Evolutionary conservation across 768 basidiomycete genomes (phyloP), one percentile per base, ranked within the genome.

Genomic region (Gymnopilus dilepis): DNA sequence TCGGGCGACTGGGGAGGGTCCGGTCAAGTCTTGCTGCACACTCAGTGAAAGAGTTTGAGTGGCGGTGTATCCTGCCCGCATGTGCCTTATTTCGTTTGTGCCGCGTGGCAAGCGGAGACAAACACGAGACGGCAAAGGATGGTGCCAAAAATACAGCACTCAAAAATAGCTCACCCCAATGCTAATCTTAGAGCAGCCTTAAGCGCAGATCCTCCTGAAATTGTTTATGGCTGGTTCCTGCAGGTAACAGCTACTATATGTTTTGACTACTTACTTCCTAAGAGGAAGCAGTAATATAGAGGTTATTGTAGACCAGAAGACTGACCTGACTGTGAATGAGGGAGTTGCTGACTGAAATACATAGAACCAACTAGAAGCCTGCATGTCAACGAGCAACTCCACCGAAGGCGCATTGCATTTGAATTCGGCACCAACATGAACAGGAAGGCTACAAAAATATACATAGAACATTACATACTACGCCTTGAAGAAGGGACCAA

Each of bases 21-120:
- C 52, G 37, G 52, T n/a, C 52, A 53, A 53, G 52, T 22, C 22
- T 19, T 54, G 33, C 37, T 28, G 52, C 34, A 7, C 31, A 54
- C 30, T 30, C 15, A 28, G 28, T 50, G 28, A 1, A 48, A 28
- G 26, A 26, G 15, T 19, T 4, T 24, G 28, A n/a, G 45, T 48
- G 47, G 47, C 47, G 30, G 47, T 50, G 47, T 50, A 31, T 50
- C 17, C 47, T 7, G 26, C 15, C 30, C 47, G 47, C 43, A 47
- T 11, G 43, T 21, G 15, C 40, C 40, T 47, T 12, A 47, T 26
- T 47, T 47, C 34, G 34, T 2, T 37, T 37, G 11, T 50, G 47
- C 45, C 45, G 47, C 30, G 47, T 47, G 47, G 47, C 47, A 50
- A 50, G 47, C 47, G 28, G 8, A 28, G 3, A 6, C 47, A 50